Conservation (phyloP, 2,329 filamentous ascomycete species). For the Emmonsiellopsis sp. region DNA sequence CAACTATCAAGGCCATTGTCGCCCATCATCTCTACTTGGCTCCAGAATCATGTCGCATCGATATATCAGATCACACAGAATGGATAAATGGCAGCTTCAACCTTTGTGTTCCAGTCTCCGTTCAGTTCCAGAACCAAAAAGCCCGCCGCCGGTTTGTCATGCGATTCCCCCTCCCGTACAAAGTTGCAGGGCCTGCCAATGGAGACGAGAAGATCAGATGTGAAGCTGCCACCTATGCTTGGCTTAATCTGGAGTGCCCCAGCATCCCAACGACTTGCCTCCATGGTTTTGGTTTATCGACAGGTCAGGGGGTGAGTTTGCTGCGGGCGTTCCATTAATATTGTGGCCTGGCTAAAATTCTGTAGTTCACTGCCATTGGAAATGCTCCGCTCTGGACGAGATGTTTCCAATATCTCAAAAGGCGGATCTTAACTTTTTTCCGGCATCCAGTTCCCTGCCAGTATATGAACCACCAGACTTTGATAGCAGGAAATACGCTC, state of each 20-base stretch:
- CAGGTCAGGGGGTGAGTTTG: slow-evolving; percentile 14
- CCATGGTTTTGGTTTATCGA: slow-evolving; percentile 19
- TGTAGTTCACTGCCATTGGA: slow-evolving; percentile 1
- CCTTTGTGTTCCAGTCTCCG: slow-evolving; percentile 17
- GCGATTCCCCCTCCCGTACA: slow-evolving; percentile 18
- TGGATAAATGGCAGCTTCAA: slow-evolving; percentile 18
- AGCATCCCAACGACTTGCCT: slow-evolving; percentile 18
- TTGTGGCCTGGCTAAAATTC: neutral
- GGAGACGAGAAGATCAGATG: slow-evolving; percentile 21
- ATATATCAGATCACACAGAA: slow-evolving; percentile 11
- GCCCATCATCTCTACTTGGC: slow-evolving; percentile 2
- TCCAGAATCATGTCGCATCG: slow-evolving; percentile 8
- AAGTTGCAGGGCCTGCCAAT: slow-evolving; percentile 19
- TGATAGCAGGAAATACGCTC: neutral
- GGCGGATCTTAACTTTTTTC: neutral
- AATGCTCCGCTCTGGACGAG: neutral
- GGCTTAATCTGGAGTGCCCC: slow-evolving; percentile 20
- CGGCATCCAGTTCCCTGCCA: neutral
- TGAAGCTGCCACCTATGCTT: slow-evolving; percentile 21
- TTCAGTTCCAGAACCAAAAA: slow-evolving; percentile 5
- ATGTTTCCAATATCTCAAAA: neutral
- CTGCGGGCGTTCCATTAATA: neutral
- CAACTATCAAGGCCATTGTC: neutral
- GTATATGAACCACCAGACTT: neutral
- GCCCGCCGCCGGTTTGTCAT: slow-evolving; percentile 10